Percentiles rank a stretch among this genome's conserved stretches.
Evolutionary conservation across 768 basidiomycete genomes (phyloP).

Genomic region (Saitozyma podzolica): DNA sequence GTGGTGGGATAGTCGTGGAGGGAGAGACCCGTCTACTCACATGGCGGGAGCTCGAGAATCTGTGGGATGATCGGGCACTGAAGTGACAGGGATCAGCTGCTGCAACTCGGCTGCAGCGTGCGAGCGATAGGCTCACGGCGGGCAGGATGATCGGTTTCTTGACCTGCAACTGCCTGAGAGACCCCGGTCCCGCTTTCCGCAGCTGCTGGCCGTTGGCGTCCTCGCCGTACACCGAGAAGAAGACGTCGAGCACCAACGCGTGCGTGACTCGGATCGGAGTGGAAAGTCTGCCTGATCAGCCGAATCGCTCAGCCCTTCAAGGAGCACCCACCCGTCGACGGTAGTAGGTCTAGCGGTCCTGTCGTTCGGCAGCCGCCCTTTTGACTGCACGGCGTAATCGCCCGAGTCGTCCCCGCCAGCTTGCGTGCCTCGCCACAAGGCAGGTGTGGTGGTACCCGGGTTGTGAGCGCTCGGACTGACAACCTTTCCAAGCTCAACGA

Average conservation of each 20-base stretch:
- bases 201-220: conserved; percentile 20
- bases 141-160: conserved; percentile 20
- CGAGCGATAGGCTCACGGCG: conserved; percentile 12
- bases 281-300: conserved; percentile 15
- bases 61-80: conserved; percentile 24
- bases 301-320: background rate
- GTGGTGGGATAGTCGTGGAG: background rate
- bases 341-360: conserved; percentile 32
- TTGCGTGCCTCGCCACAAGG: conserved; percentile 12
- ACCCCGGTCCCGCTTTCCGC: conserved; percentile 18
- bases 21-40: conserved; percentile 1
- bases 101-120: background rate
- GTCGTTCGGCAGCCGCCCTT: conserved; percentile 37
- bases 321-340: conserved; percentile 20
- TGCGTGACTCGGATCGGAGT: conserved; percentile 35
- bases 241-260: conserved; percentile 28
- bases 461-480: background rate
- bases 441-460: conserved; percentile 4
- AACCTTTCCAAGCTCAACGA: background rate
- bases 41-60: conserved; percentile 18
- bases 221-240: conserved; percentile 29
- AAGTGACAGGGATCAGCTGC: background rate
- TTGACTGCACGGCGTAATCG: conserved; percentile 19
- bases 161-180: conserved; percentile 18
- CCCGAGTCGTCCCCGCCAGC: conserved; percentile 14